Conservation (phyloP, 179 eudicot genomes). For the Gypsophila paniculata region DNA sequence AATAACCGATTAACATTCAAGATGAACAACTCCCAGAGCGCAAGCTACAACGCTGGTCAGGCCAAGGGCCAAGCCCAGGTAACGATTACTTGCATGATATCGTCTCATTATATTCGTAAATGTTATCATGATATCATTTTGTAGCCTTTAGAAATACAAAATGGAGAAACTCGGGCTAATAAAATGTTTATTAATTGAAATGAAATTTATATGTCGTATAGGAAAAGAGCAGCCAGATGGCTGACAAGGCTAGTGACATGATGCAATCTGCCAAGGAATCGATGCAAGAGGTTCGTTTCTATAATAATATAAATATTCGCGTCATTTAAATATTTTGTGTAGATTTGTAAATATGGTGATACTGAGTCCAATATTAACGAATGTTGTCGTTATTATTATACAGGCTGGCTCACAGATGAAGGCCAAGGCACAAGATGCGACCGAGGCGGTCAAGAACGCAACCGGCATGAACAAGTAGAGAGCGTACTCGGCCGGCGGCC, state of each 20-base stretch:
- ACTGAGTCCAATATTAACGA: too few species aligned
- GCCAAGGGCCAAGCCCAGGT: slow-evolving; percentile 41
- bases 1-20: neutral
- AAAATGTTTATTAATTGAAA: too few species aligned
- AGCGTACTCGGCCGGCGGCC: neutral
- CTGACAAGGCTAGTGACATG: slow-evolving; percentile 36
- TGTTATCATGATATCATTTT: too few species aligned
- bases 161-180: too few species aligned
- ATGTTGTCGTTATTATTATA: neutral
- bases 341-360: neutral
- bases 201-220: neutral
- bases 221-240: slow-evolving; percentile 31
- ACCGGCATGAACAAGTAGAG: slow-evolving; percentile 43
- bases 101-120: neutral
- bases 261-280: slow-evolving; percentile 39
- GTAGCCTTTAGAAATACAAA: too few species aligned
- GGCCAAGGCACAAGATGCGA: slow-evolving; percentile 35
- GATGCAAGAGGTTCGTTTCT: slow-evolving; percentile 25
- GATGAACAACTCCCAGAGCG: slow-evolving; percentile 29
- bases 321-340: too few species aligned
- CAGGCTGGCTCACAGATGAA: slow-evolving; percentile 38
- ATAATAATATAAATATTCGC: too few species aligned
- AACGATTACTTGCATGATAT: neutral
- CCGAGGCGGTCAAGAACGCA: slow-evolving; percentile 41
- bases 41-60: slow-evolving; percentile 34